Evolutionary conservation across 2,329 filamentous ascomycete genomes (phyloP).

Genomic region (Ceratocystiopsis brevicomis): DNA sequence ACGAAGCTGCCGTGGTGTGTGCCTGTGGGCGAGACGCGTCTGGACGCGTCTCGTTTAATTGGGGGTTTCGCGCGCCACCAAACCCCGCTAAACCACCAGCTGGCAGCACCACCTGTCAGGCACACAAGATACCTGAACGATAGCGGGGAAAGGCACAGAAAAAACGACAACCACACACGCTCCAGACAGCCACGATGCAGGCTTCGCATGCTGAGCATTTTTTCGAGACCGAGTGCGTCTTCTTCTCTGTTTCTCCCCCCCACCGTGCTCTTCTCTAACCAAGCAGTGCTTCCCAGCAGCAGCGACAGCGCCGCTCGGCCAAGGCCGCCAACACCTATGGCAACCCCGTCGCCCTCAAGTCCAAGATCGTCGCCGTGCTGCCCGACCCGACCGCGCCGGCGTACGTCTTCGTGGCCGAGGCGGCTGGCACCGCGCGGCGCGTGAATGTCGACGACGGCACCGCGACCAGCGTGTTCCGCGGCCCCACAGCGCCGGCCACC

Average conservation of each 20-base stretch:
- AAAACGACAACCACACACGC: too few relatives aligned
- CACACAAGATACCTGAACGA: too few relatives aligned
- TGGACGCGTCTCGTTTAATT: too few relatives aligned
- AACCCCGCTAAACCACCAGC: too few relatives aligned
- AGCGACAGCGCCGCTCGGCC: slow-evolving; percentile 41
- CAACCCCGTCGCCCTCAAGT: slow-evolving; percentile 58
- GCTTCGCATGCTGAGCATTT: slow-evolving; percentile 63
- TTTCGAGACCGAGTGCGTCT: slow-evolving; percentile 71
- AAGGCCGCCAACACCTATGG: slow-evolving; percentile 64
- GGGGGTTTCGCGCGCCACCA: too few relatives aligned
- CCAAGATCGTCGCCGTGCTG: slow-evolving; percentile 65
- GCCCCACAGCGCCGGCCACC: slow-evolving; percentile 63
- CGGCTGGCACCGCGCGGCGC: slow-evolving; percentile 59
- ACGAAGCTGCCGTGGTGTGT: too few relatives aligned
- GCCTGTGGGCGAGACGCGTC: too few relatives aligned
- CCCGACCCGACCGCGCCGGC: slow-evolving; percentile 43
- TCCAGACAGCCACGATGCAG: slow-evolving; percentile 37
- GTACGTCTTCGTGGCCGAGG: slow-evolving; percentile 65
- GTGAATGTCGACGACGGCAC: slow-evolving; percentile 40
- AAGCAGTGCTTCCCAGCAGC: slow-evolving; percentile 30
- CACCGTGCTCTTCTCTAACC: slow-evolving; percentile 5
- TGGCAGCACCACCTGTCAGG: too few relatives aligned
- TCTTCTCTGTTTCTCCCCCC: background rate
- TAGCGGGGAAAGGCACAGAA: too few relatives aligned
- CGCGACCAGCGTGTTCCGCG: slow-evolving; percentile 35